Percentiles rank a stretch among this genome's conserved stretches.
Evolutionary conservation across 148 eudicot species (phyloP).

Genomic region (Salicornia ramosissima): DNA sequence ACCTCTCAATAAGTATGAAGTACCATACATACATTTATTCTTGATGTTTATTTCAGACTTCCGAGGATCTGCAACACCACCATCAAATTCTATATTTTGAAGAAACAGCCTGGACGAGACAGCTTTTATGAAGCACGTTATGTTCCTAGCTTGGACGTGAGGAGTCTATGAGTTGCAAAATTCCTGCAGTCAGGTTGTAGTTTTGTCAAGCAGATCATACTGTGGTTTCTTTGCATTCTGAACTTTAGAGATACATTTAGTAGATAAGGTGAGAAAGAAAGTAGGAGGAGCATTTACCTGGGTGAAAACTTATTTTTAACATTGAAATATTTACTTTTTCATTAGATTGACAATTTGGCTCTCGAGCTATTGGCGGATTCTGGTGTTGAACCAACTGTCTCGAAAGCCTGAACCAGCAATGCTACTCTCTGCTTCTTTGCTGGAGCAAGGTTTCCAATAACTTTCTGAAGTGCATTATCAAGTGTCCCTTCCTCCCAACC

Average conservation of each 20-base stretch:
- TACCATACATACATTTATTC: too few relatives aligned
- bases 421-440: conserved; percentile 73
- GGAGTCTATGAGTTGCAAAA: too few relatives aligned
- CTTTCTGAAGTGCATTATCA: conserved; percentile 78
- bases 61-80: background rate
- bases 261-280: too few relatives aligned
- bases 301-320: background rate
- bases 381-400: conserved; percentile 60
- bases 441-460: conserved; percentile 47
- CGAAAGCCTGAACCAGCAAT: conserved; percentile 79
- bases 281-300: too few relatives aligned
- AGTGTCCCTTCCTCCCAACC: conserved; percentile 86
- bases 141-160: background rate
- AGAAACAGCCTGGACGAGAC: background rate
- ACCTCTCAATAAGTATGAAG: background rate
- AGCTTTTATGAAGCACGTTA: background rate
- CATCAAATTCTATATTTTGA: background rate
- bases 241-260: too few relatives aligned
- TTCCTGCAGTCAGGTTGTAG: background rate
- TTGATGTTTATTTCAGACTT: background rate
- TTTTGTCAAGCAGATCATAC: background rate
- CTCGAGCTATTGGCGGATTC: conserved; percentile 27
- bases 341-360: conserved; percentile 17
- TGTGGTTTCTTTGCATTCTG: background rate
- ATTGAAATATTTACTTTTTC: background rate